phyloP scores from a whole-genome alignment of 192 early-diverging fungal species.

The Gryganskiella cystojenkinii region DNA sequence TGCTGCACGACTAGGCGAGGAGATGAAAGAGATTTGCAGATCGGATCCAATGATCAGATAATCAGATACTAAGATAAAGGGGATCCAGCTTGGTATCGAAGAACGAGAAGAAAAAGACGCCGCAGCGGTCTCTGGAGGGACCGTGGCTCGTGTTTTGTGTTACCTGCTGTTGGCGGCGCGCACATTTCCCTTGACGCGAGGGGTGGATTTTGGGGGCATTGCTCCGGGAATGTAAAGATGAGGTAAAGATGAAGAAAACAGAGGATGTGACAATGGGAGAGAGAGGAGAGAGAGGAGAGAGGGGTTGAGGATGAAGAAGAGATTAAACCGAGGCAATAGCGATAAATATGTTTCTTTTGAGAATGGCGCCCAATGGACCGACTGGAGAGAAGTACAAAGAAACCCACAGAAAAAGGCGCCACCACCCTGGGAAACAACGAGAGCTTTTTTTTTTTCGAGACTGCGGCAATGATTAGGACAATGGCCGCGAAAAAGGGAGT shows the following conservation, averaged over 20 bases:
- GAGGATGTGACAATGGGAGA: not conserved
- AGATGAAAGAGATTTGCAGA: conserved; percentile 28
- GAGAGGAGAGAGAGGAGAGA: not conserved
- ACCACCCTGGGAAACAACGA: too few species aligned
- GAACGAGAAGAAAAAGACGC: conserved; percentile 47
- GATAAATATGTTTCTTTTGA: not conserved
- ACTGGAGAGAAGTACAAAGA: conserved; percentile 15
- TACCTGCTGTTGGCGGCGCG: conserved; percentile 91
- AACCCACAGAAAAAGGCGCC: not conserved
- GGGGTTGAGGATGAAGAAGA: not conserved
- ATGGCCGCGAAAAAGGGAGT: too few species aligned
- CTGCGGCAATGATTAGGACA: too few species aligned
- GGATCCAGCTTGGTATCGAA: not conserved
- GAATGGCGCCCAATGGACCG: conserved; percentile 15
- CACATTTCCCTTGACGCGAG: conserved; percentile 86
- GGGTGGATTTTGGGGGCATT: conserved; percentile 65
- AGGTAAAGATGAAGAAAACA: not conserved
- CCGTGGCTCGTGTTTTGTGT: not conserved
- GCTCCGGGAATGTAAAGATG: not conserved
- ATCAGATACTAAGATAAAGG: conserved; percentile 1
- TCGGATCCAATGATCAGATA: conserved; percentile 46
- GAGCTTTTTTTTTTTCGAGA: too few species aligned
- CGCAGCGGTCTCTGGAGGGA: conserved; percentile 14
- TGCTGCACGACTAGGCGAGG: conserved; percentile 68
- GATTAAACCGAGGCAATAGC: not conserved